These are phyloP conservation scores for Baeospora myosura DNA, from an alignment of 1,284 basidiomycete genomes.

Conservation along the genomic window DNA sequence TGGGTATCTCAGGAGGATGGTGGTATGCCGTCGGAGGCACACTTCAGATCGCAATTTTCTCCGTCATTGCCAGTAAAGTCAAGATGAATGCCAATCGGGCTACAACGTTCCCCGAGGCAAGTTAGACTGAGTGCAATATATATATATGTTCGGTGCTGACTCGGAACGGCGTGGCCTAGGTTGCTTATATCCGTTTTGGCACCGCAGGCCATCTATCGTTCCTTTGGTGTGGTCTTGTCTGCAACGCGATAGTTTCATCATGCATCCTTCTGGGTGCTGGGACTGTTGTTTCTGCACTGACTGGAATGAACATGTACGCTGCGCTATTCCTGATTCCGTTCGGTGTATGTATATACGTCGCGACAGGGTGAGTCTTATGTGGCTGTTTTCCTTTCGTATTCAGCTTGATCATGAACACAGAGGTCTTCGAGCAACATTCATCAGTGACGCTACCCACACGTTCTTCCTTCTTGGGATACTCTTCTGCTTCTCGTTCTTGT, in stretches of 20 bases:
- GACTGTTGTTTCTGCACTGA: conserved; percentile 58
- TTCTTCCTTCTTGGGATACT: conserved; percentile 39
- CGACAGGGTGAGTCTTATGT: conserved; percentile 9
- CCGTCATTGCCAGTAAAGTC: conserved; percentile 49
- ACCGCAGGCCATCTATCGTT: conserved; percentile 53
- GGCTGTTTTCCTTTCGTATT: too few species aligned
- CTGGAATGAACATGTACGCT: conserved; percentile 53
- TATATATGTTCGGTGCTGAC: conserved; percentile 7
- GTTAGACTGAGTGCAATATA: background rate
- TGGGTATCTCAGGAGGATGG: conserved; percentile 20
- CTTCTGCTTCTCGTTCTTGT: background rate
- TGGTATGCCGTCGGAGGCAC: conserved; percentile 48
- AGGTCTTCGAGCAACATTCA: conserved; percentile 46
- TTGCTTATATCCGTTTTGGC: conserved; percentile 61
- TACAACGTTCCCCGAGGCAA: conserved; percentile 42
- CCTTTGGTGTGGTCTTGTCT: conserved; percentile 57
- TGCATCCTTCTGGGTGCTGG: conserved; percentile 49
- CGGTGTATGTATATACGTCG: conserved; percentile 32
- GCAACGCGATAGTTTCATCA: conserved; percentile 47
- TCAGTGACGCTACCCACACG: conserved; percentile 48
- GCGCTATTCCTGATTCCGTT: conserved; percentile 53
- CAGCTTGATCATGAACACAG: conserved; percentile 23
- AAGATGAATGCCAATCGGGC: conserved; percentile 55
- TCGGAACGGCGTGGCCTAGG: too few species aligned
- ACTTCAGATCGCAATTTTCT: conserved; percentile 54